These are phyloP conservation scores for Chloris gayana DNA, from an alignment of 176 grass and related monocot species.

Conservation along the genomic window DNA sequence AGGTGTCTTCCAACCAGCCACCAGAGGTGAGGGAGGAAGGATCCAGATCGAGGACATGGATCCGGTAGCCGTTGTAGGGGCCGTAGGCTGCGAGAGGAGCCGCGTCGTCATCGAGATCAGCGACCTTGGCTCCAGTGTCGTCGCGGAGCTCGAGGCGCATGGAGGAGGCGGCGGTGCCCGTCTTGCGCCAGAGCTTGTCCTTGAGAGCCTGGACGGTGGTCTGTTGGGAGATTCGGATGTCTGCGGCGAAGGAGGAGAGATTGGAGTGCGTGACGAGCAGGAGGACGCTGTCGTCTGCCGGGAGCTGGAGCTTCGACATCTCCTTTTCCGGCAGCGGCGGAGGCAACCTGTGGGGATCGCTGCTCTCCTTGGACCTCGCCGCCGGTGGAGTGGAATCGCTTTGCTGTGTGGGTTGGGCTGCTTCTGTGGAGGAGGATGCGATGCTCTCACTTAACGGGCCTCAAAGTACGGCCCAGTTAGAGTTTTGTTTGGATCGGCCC, in stretches of 20 bases:
- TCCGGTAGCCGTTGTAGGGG: conserved; percentile 73
- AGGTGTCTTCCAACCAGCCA: conserved; percentile 97
- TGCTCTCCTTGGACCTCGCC: no score
- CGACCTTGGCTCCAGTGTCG: conserved; percentile 70
- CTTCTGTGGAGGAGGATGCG: no score
- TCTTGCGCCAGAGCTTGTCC: conserved; percentile 96
- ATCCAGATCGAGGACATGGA: conserved; percentile 92
- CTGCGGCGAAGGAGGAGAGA: conserved; percentile 72
- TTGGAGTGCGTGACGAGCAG: conserved; percentile 86
- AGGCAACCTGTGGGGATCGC: no score
- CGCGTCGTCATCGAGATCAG: conserved; percentile 59
- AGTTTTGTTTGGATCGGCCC: no score
- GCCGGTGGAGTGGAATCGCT: no score
- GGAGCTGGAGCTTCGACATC: conserved; percentile 64
- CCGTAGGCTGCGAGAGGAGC: conserved; percentile 69
- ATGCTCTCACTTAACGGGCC: no score
- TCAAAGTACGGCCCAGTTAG: no score
- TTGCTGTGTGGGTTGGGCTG: no score
- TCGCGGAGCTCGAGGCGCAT: conserved; percentile 88
- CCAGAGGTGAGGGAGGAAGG: conserved; percentile 83
- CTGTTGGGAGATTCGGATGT: conserved; percentile 79
- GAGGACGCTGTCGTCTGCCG: conserved; percentile 69
- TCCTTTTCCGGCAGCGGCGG: no score
- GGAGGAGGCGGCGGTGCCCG: conserved; percentile 61
- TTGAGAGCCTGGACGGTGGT: conserved; percentile 73